These are phyloP conservation scores for Ambrosiella cleistominuta DNA, from an alignment of 2,329 filamentous ascomycete genomes.

Conservation along the genomic window DNA sequence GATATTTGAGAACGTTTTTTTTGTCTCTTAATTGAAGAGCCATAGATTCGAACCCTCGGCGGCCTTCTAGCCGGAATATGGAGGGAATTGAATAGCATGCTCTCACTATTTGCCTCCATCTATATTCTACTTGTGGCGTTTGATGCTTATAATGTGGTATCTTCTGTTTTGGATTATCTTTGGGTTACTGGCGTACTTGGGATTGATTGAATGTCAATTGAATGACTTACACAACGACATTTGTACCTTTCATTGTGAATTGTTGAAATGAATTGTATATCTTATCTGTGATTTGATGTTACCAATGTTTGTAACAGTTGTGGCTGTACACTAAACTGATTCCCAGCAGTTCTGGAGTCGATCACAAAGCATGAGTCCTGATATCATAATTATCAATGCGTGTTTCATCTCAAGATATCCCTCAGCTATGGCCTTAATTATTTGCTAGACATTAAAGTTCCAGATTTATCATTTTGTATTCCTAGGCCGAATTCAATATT, in stretches of 20 bases:
- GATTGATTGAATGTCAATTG: slow-evolving; percentile 11
- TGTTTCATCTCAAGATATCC: neutral
- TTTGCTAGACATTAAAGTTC: too few relatives aligned
- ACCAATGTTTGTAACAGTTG: neutral
- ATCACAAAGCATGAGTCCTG: neutral
- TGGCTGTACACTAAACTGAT: neutral
- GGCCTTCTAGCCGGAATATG: neutral
- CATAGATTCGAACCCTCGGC: neutral
- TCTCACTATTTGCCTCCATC: slow-evolving; percentile 11
- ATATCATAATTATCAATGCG: neutral
- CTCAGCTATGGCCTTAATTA: neutral
- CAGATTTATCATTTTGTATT: too few relatives aligned
- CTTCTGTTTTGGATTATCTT: neutral
- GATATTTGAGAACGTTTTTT: slow-evolving; percentile 12
- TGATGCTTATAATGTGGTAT: neutral
- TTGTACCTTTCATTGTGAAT: neutral
- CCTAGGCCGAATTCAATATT: too few relatives aligned
- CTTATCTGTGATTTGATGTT: neutral
- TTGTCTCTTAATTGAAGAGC: neutral
- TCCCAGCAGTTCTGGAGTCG: neutral
- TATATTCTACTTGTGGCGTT: slow-evolving; percentile 3
- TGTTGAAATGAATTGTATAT: neutral
- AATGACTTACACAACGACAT: slow-evolving; percentile 9
- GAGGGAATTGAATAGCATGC: slow-evolving; percentile 10
- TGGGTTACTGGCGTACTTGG: neutral